These are phyloP conservation scores for Aureobasidium subglaciale DNA, from an alignment of 2,329 filamentous ascomycete genomes.

Conservation along the genomic window DNA sequence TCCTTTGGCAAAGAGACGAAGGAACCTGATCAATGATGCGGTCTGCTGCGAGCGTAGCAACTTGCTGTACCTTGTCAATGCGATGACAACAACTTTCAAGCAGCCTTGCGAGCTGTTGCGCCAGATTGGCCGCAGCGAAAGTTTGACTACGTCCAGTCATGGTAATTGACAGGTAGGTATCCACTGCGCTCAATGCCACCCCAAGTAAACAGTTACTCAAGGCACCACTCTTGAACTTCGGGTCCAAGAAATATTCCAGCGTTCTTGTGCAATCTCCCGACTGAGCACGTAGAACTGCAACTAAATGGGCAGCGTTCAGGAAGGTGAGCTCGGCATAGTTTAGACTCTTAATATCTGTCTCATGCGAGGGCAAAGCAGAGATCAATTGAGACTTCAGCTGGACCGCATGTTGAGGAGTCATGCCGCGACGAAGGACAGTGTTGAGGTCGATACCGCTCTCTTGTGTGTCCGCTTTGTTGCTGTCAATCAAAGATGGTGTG, in stretches of 20 bases:
- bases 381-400: conserved; percentile 74
- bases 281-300: conserved; percentile 80
- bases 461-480: conserved; percentile 79
- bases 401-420: conserved; percentile 67
- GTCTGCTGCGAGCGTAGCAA: conserved; percentile 75
- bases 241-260: conserved; percentile 89
- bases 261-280: conserved; percentile 86
- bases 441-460: conserved; percentile 98
- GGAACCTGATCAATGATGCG: conserved; percentile 78
- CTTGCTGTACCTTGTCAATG: conserved; percentile 83
- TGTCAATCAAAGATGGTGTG: conserved; percentile 78
- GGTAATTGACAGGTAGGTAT: conserved; percentile 71
- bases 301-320: conserved; percentile 78
- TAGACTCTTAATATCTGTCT: conserved; percentile 70
- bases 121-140: conserved; percentile 89
- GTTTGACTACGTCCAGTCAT: conserved; percentile 62
- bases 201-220: conserved; percentile 58
- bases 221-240: conserved; percentile 60
- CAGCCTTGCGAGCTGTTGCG: conserved; percentile 75
- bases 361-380: conserved; percentile 66
- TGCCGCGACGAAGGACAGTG: conserved; percentile 80
- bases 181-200: conserved; percentile 62
- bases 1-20: conserved; percentile 81
- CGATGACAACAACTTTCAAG: conserved; percentile 90
- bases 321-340: conserved; percentile 91